Evolutionary conservation across 2,329 filamentous ascomycete species (phyloP).

Genomic region (Tolypocladium amazonense): DNA sequence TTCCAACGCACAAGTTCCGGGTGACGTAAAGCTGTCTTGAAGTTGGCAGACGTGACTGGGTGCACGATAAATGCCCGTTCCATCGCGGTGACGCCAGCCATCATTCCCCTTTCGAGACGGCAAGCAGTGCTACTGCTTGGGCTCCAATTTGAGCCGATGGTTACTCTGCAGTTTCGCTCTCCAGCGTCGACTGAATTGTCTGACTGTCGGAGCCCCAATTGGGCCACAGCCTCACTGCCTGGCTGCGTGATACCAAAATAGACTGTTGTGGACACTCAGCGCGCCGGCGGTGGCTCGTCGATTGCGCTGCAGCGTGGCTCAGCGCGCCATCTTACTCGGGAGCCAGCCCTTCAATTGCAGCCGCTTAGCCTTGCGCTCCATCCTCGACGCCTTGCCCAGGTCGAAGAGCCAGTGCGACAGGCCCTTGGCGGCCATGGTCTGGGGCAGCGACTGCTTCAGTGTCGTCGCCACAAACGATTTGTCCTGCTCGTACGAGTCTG

Average conservation of each 20-base stretch:
- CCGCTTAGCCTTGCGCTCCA: constrained; percentile 6
- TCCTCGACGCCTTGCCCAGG: constrained; percentile 5
- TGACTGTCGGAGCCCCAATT: not conserved
- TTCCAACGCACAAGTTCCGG: not conserved
- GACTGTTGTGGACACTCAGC: not conserved
- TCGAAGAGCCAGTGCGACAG: constrained; percentile 32
- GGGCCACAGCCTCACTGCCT: not conserved
- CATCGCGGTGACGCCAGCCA: not conserved
- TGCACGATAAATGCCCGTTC: not conserved
- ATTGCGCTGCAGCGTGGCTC: not conserved
- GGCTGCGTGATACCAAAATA: not conserved
- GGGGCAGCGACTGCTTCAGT: constrained; percentile 28
- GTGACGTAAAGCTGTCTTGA: not conserved
- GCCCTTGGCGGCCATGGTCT: constrained; percentile 23
- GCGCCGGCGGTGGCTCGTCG: not conserved
- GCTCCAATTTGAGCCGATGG: not conserved
- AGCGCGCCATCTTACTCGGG: constrained; percentile 11
- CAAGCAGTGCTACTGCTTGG: not conserved
- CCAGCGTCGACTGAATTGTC: not conserved
- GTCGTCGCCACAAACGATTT: constrained; percentile 24
- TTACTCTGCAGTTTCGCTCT: not conserved
- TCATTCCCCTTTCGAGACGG: not conserved
- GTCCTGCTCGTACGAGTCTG: constrained; percentile 18
- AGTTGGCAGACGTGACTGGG: not conserved
- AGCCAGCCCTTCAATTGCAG: constrained; percentile 11